Evolutionary conservation across 139 green algal genomes (phyloP).

Genomic region (Nannochloris sp.): DNA sequence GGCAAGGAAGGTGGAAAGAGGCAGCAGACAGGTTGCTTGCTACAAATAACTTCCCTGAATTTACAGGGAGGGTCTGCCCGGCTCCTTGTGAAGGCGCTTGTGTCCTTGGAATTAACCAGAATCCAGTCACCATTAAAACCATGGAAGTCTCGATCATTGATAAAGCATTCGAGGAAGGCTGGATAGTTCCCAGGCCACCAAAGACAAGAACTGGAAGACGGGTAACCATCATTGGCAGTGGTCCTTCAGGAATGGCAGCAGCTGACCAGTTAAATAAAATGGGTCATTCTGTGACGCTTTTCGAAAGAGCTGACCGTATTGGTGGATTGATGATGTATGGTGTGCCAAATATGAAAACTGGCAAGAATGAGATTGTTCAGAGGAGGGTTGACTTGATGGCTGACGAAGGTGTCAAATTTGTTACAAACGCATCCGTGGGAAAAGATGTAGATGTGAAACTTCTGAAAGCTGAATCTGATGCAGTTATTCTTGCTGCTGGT

Average conservation of each 20-base stretch:
- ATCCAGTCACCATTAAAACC: conserved; percentile 92
- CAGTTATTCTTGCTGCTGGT: conserved; percentile 81
- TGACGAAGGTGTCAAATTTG: conserved; percentile 76
- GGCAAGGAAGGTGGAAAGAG: conserved; percentile 84
- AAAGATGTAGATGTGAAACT: conserved; percentile 43
- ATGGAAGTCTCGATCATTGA: conserved; percentile 61
- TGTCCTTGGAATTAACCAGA: conserved; percentile 94
- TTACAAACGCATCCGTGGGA: conserved; percentile 69
- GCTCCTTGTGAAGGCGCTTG: conserved; percentile 92
- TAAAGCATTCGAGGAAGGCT: conserved; percentile 85
- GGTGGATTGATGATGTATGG: conserved; percentile 94
- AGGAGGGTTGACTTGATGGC: conserved; percentile 91
- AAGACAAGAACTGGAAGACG: conserved; percentile 60
- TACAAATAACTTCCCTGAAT: conserved; percentile 99
- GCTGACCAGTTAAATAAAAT: conserved; percentile 98
- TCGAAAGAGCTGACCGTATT: conserved; percentile 83
- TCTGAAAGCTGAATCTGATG: conserved; percentile 51
- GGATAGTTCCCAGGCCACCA: conserved; percentile 83
- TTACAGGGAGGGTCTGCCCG: conserved; percentile 88
- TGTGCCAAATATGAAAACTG: conserved; percentile 98
- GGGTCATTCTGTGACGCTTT: conserved; percentile 82
- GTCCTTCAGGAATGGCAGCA: conserved; percentile 83
- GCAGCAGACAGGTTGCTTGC: conserved; percentile 86
- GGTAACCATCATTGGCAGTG: conserved; percentile 82
- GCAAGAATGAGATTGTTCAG: conserved; percentile 89